Conservation (phyloP, 2,329 filamentous ascomycete species). For the Fulvia fulva region DNA sequence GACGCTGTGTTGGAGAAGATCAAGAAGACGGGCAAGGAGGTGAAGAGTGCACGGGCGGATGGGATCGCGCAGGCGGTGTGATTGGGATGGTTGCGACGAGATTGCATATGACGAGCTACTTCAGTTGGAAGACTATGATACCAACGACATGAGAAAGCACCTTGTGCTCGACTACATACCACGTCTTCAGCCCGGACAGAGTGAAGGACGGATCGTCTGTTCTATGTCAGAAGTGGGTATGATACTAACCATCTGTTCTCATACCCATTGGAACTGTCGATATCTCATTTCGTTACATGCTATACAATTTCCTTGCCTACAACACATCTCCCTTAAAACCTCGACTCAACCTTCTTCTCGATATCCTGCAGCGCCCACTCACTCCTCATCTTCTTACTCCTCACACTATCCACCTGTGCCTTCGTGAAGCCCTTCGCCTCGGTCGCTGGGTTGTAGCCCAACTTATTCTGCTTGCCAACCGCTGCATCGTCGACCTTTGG, state of each 20-base stretch:
- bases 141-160: not conserved
- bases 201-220: too few relatives aligned
- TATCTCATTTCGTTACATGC: not conserved
- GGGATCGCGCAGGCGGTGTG: conserved; percentile 46
- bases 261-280: not conserved
- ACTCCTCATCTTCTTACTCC: conserved; percentile 62
- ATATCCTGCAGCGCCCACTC: conserved; percentile 78
- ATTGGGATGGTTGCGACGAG: not conserved
- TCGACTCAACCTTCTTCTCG: conserved; percentile 65
- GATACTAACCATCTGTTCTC: not conserved
- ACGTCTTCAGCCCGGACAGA: too few relatives aligned
- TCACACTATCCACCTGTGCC: conserved; percentile 64
- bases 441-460: conserved; percentile 92
- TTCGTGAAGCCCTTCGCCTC: conserved; percentile 83
- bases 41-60: conserved; percentile 72
- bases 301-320: not conserved
- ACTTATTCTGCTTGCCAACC: conserved; percentile 61
- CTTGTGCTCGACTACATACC: too few relatives aligned
- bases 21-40: conserved; percentile 90
- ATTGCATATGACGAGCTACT: not conserved
- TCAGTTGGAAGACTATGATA: not conserved
- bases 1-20: conserved; percentile 81
- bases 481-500: conserved; percentile 56
- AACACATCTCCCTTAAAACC: conserved; percentile 49
- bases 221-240: not conserved